Conservation (phyloP, 2,329 filamentous ascomycete genomes). For the Colletotrichum somersetense region DNA sequence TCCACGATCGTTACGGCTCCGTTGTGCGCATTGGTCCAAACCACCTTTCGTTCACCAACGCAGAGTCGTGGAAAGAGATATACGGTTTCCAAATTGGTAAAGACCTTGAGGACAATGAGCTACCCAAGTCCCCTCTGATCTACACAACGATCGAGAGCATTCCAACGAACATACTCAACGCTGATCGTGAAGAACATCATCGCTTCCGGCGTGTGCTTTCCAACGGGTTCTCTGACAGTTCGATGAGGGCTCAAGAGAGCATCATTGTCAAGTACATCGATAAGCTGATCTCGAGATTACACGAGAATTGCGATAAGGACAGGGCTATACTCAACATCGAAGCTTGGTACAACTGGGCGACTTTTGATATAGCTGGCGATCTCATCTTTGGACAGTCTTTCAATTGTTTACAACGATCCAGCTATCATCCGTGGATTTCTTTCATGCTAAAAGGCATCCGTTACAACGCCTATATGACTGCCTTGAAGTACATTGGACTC, state of each 20-base stretch:
- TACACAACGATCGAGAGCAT: background rate
- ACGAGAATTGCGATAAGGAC: background rate
- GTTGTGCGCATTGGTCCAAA: constrained; percentile 57
- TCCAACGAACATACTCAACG: constrained; percentile 25
- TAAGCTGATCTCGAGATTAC: constrained; percentile 41
- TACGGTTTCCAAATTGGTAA: constrained; percentile 47
- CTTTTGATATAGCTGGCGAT: constrained; percentile 48
- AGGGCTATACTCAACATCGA: constrained; percentile 4
- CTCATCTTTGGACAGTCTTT: constrained; percentile 49
- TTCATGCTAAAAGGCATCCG: constrained; percentile 43
- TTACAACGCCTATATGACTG: constrained; percentile 14
- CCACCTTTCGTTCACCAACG: constrained; percentile 53
- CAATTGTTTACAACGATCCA: constrained; percentile 44
- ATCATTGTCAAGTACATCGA: constrained; percentile 48
- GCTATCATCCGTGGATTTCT: constrained; percentile 47
- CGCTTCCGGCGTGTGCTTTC: constrained; percentile 45
- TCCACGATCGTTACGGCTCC: constrained; percentile 47
- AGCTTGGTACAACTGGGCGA: constrained; percentile 32
- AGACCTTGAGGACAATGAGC: constrained; percentile 18
- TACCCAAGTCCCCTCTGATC: constrained; percentile 20
- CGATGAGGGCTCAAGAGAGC: constrained; percentile 50
- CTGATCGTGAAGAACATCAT: constrained; percentile 41
- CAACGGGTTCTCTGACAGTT: constrained; percentile 48
- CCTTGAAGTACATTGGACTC: constrained; percentile 24
- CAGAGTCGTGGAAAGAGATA: constrained; percentile 56